Base-by-base conservation (phyloP, 495 filamentous ascomycete species). In the Neurospora sp. region DNA sequence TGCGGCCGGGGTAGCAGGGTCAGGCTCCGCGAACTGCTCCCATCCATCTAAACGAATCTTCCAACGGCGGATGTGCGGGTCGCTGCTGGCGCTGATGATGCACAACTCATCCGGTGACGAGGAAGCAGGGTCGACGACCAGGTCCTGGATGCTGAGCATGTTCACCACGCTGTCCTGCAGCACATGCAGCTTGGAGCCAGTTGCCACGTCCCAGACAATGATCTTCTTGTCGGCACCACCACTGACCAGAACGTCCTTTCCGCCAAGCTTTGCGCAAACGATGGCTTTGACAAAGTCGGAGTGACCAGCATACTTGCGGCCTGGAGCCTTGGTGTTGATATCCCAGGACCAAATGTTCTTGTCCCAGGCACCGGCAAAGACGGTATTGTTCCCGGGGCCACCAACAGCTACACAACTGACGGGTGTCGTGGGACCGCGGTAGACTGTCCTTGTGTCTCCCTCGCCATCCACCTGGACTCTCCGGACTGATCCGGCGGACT, bases 301-400 rank as follows among this genome's bases (percentile, higher is more conserved):
- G 79, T 99, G 96, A 12, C 93, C 96, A 48, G 85, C 86, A 79
- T 92, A 96, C 71, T 85, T 89, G 62, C 81, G 84, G 12, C 82
- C 83, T 0, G 82, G 85, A 14, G 84, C 77, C 35, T 84, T 83
- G 3, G 89, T 89, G 23, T 83, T 76, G 42, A 90, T 83, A 75
- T 91, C 86, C 92, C 92, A 97, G 40, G 92, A 92, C 89, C 90
- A 97, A 54, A 98, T 87, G 31, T 86, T 84, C 81, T 96, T 97
- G 84, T 99, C 94, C 96, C 96, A 99, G 74, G 91, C 93, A 35
- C 94, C 94, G 38, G 92, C 93, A 80, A 94, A 98, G 69, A 98
- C 75, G 2, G 87, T 88, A 3, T 72, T 83, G 48, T 84, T 85
- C 70, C 83, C 82, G 12, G 78, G 72, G 1, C 88, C 85, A 39